These are phyloP conservation scores for Podospora conica DNA, from an alignment of 495 filamentous ascomycete species.

Conservation along the genomic window DNA sequence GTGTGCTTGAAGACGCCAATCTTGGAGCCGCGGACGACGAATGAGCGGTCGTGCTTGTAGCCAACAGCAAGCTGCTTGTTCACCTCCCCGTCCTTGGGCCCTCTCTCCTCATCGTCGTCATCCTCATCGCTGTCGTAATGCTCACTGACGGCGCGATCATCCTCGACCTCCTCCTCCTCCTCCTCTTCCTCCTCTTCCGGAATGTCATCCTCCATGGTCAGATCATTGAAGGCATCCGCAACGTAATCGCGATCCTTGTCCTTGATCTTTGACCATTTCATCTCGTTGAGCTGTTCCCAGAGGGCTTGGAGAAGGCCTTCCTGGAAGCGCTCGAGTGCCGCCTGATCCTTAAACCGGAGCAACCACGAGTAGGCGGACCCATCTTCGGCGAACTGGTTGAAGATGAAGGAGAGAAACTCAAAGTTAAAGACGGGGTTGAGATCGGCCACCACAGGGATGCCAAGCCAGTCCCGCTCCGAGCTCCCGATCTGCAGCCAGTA, in stretches of 20 bases:
- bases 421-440: conserved; percentile 99
- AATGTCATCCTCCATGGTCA: conserved; percentile 78
- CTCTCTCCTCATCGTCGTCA: conserved; percentile 70
- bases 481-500: conserved; percentile 92
- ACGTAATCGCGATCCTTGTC: conserved; percentile 92
- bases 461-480: conserved; percentile 76
- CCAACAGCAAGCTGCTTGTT: conserved; percentile 97
- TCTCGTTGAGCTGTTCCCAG: conserved; percentile 94
- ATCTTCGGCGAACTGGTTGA: conserved; percentile 88
- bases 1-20: conserved; percentile 99
- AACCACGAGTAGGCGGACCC: conserved; percentile 95
- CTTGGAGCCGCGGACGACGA: conserved; percentile 92
- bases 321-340: conserved; percentile 79
- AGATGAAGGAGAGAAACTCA: conserved; percentile 95
- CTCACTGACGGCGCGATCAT: conserved; percentile 49
- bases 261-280: conserved; percentile 89
- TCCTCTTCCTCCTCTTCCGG: conserved; percentile 58
- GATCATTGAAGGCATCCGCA: conserved; percentile 89
- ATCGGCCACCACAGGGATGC: conserved; percentile 75
- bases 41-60: conserved; percentile 95
- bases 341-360: conserved; percentile 78
- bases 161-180: conserved; percentile 57
- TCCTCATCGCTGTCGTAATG: conserved; percentile 92
- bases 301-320: conserved; percentile 90
- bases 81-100: conserved; percentile 71